phyloP scores from a whole-genome alignment of 75 land plant genomes.

The Pseudotsuga menziesii region DNA sequence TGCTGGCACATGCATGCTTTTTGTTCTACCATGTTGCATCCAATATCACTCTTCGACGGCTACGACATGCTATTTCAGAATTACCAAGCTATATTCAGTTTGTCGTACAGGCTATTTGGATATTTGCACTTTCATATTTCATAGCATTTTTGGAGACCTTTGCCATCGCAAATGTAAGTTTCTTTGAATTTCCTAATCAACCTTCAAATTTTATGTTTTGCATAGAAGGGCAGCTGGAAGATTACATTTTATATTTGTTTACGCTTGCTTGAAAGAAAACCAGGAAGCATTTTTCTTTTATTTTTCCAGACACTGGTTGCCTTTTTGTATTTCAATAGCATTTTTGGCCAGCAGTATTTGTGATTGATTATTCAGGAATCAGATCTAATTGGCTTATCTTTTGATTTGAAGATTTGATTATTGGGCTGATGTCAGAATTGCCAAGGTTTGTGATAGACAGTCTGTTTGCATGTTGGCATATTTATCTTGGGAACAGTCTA shows the following conservation, averaged over 20 bases:
- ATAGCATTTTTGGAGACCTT: constrained; percentile 87
- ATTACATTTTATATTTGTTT: background rate
- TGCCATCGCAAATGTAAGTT: constrained; percentile 83
- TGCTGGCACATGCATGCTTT: constrained; percentile 87
- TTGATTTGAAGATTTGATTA: background rate
- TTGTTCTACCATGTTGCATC: constrained; percentile 80
- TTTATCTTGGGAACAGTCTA: too few species aligned
- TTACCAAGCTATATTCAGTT: constrained; percentile 39
- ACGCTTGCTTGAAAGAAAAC: background rate
- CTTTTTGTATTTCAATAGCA: background rate
- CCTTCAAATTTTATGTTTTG: background rate
- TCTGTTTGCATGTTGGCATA: too few species aligned
- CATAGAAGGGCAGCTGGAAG: background rate
- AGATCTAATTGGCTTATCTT: background rate
- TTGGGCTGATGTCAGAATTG: too few species aligned
- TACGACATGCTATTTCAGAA: constrained; percentile 52
- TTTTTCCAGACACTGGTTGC: background rate
- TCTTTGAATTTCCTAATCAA: background rate
- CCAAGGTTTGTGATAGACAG: too few species aligned
- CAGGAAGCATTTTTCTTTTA: background rate
- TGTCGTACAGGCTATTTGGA: constrained; percentile 59
- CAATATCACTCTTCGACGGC: constrained; percentile 77
- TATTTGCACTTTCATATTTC: constrained; percentile 72
- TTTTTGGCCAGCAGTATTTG: background rate
- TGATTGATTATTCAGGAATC: background rate